These are phyloP conservation scores for Rhizodiscina lignyota DNA, from an alignment of 495 filamentous ascomycete genomes.

Conservation along the genomic window DNA sequence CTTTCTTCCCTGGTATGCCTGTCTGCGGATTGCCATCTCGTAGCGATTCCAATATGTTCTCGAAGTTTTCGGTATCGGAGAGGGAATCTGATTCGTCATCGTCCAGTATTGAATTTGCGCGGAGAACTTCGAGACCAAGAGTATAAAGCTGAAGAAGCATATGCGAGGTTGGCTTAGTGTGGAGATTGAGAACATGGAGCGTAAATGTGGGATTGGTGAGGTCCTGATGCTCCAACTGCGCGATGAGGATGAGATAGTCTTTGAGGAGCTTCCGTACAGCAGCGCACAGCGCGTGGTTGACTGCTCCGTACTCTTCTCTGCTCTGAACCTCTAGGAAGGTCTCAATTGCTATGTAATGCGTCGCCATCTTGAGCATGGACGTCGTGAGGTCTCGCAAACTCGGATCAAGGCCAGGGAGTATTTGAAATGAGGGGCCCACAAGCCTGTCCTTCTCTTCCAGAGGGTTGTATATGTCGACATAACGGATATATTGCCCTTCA, in stretches of 20 bases:
- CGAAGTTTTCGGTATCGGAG: slow-evolving; percentile 67
- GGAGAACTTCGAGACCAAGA: slow-evolving; percentile 70
- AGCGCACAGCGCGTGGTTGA: slow-evolving; percentile 90
- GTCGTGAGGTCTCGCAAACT: slow-evolving; percentile 74
- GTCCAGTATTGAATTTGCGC: slow-evolving; percentile 72
- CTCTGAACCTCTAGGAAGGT: slow-evolving; percentile 89
- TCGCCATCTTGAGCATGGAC: slow-evolving; percentile 90
- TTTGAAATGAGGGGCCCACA: slow-evolving; percentile 60
- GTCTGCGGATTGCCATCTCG: slow-evolving; percentile 56
- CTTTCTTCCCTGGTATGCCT: slow-evolving; percentile 70
- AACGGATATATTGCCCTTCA: slow-evolving; percentile 92
- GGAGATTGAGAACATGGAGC: slow-evolving; percentile 77
- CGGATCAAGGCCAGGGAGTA: slow-evolving; percentile 73
- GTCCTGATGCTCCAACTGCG: slow-evolving; percentile 82
- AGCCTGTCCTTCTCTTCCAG: slow-evolving; percentile 70
- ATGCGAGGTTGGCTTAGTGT: slow-evolving; percentile 75
- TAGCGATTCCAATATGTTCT: slow-evolving; percentile 73
- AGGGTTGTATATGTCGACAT: slow-evolving; percentile 64
- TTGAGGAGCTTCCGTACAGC: slow-evolving; percentile 80
- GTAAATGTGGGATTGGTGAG: slow-evolving; percentile 79
- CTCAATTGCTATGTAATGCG: slow-evolving; percentile 78
- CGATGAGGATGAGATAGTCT: slow-evolving; percentile 82
- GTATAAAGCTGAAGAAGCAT: slow-evolving; percentile 80
- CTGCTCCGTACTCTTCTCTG: slow-evolving; percentile 82
- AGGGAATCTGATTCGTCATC: slow-evolving; percentile 72